Percentiles rank a stretch among this genome's conserved stretches.
These are phyloP conservation scores for Podaxis rugospora DNA, from an alignment of 768 basidiomycete species.

Conservation along the genomic window DNA sequence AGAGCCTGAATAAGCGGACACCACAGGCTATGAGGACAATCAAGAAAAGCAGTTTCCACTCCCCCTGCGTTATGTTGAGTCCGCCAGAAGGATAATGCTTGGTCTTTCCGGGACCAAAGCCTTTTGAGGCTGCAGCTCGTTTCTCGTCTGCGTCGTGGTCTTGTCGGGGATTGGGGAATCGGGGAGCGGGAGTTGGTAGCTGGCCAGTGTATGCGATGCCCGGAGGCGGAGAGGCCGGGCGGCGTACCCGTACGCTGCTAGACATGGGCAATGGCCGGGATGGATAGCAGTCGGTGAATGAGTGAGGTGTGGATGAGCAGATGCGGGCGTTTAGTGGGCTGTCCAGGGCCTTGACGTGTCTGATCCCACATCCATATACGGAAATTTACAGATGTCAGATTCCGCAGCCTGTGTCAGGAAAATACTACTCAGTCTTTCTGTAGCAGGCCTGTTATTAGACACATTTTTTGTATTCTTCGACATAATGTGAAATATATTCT, in stretches of 20 bases:
- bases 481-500: too few species aligned
- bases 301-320: not conserved
- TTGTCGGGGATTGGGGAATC: constrained; percentile 63
- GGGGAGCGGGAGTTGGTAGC: constrained; percentile 35
- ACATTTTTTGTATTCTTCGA: too few species aligned
- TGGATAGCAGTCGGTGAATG: not conserved
- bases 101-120: constrained; percentile 48
- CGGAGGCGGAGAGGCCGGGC: constrained; percentile 65
- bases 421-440: not conserved
- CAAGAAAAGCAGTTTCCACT: constrained; percentile 69
- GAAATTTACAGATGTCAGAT: not conserved
- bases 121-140: constrained; percentile 64
- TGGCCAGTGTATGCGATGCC: constrained; percentile 24
- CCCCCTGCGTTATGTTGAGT: constrained; percentile 59
- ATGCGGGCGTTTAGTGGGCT: not conserved
- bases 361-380: not conserved
- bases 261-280: not conserved
- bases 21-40: constrained; percentile 65
- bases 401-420: not conserved
- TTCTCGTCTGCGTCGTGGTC: constrained; percentile 74
- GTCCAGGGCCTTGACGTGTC: constrained; percentile 2
- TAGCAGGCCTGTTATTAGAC: too few species aligned
- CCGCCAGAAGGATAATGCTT: constrained; percentile 52
- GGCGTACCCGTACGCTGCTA: constrained; percentile 54
- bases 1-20: constrained; percentile 86